phyloP scores from a whole-genome alignment of 2,329 filamentous ascomycete species.

The Cladosporium velox region DNA sequence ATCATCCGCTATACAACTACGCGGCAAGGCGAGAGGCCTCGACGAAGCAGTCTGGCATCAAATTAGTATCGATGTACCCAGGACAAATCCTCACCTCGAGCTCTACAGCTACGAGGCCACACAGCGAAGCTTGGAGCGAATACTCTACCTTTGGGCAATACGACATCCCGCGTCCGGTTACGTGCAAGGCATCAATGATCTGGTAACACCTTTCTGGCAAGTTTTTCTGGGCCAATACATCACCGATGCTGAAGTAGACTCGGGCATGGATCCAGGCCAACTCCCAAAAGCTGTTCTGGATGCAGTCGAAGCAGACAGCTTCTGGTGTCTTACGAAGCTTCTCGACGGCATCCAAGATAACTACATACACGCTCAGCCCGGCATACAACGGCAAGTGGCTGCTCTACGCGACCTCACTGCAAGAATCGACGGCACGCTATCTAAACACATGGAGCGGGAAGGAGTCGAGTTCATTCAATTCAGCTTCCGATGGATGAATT shows the following conservation, averaged over 20 bases:
- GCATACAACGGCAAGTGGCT: slow-evolving; percentile 90
- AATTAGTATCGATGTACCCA: slow-evolving; percentile 95
- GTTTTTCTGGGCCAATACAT: slow-evolving; percentile 95
- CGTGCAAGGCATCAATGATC: slow-evolving; percentile 97
- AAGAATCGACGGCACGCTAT: slow-evolving; percentile 79
- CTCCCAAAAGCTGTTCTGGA: slow-evolving; percentile 87
- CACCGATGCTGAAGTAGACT: slow-evolving; percentile 87
- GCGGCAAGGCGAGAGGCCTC: slow-evolving; percentile 71
- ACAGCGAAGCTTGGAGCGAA: slow-evolving; percentile 88
- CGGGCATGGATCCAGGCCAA: slow-evolving; percentile 95
- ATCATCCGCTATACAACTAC: slow-evolving; percentile 41
- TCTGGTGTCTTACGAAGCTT: slow-evolving; percentile 97
- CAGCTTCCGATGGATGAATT: slow-evolving; percentile 99
- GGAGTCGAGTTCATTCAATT: slow-evolving; percentile 99
- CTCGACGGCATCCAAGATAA: slow-evolving; percentile 99
- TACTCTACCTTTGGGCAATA: slow-evolving; percentile 96
- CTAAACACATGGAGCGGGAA: slow-evolving; percentile 86
- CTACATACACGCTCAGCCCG: slow-evolving; percentile 96
- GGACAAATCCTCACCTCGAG: slow-evolving; percentile 93
- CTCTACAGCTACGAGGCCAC: slow-evolving; percentile 96
- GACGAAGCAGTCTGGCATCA: slow-evolving; percentile 99
- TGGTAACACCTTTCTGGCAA: slow-evolving; percentile 97
- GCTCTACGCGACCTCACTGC: slow-evolving; percentile 87
- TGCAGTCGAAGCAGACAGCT: slow-evolving; percentile 95
- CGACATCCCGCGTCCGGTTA: slow-evolving; percentile 96